Conservation (phyloP, 768 basidiomycete genomes). For the Postia placenta region DNA sequence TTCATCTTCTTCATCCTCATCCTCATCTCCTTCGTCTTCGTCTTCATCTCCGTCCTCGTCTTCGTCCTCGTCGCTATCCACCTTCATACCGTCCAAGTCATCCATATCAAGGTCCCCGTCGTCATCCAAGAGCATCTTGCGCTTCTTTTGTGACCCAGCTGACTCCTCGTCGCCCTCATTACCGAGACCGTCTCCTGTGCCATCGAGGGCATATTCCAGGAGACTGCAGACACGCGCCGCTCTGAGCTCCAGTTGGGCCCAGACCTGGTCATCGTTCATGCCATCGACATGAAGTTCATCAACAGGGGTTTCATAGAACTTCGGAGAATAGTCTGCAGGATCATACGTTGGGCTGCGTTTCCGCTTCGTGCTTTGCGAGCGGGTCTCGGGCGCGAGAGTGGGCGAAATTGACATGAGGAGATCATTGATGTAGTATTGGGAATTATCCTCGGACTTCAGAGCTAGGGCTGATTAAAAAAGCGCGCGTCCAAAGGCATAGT, state of each 20-base stretch:
- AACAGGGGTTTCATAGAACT: conserved; percentile 63
- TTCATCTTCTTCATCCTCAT: conserved; percentile 20
- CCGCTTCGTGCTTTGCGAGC: conserved; percentile 51
- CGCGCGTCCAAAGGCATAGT: background rate
- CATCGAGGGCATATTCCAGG: conserved; percentile 59
- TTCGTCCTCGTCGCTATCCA: conserved; percentile 24
- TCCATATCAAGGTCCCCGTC: conserved; percentile 26
- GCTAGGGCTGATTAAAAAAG: conserved; percentile 32
- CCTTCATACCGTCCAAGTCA: conserved; percentile 14
- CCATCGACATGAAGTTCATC: conserved; percentile 67
- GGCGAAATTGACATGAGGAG: conserved; percentile 65
- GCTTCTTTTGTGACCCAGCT: conserved; percentile 20
- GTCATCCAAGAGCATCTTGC: conserved; percentile 25
- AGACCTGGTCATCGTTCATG: conserved; percentile 84
- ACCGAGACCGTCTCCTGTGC: conserved; percentile 15
- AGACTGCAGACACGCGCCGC: conserved; percentile 63
- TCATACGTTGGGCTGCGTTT: conserved; percentile 36
- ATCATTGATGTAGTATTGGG: conserved; percentile 55
- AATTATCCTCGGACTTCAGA: conserved; percentile 58
- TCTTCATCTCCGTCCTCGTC: conserved; percentile 28
- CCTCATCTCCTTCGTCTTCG: conserved; percentile 28
- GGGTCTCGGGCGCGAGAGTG: conserved; percentile 66
- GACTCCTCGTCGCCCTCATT: conserved; percentile 25
- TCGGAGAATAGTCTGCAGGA: conserved; percentile 17
- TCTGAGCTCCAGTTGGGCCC: conserved; percentile 90